phyloP scores from a whole-genome alignment of 2,329 filamentous ascomycete species.

The Penicillium frequentans region DNA sequence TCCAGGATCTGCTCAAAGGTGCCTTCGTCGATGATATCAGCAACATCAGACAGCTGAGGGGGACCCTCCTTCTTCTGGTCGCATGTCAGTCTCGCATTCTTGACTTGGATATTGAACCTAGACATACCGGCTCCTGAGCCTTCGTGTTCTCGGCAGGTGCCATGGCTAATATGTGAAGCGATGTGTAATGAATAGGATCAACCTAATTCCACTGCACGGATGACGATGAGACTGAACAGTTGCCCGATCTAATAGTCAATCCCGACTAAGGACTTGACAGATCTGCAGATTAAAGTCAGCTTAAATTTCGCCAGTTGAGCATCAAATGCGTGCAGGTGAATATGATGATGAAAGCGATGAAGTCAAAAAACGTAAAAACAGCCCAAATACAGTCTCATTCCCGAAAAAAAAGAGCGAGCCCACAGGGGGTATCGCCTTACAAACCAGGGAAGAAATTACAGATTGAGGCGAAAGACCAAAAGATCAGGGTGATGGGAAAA shows the following conservation, averaged over 20 bases:
- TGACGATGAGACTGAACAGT: conserved; percentile 6
- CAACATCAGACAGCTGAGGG: conserved; percentile 61
- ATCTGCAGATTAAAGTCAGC: neutral
- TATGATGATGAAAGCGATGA: neutral
- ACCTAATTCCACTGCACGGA: conserved; percentile 4
- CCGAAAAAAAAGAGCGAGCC: neutral
- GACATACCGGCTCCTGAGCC: conserved; percentile 27
- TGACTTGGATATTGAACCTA: neutral
- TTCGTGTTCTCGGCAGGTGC: conserved; percentile 30
- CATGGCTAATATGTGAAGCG: conserved; percentile 20
- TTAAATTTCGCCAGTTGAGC: neutral
- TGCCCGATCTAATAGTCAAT: conserved; percentile 3
- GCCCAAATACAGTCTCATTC: neutral
- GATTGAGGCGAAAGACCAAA: neutral
- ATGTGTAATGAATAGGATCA: neutral
- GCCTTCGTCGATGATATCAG: conserved; percentile 71
- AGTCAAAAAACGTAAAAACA: neutral
- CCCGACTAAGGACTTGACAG: neutral
- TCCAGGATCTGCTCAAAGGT: conserved; percentile 96
- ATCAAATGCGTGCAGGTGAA: neutral
- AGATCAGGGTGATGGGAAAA: neutral
- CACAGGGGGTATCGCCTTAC: neutral
- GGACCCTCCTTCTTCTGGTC: conserved; percentile 35
- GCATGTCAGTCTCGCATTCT: neutral
- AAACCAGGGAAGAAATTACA: conserved; percentile 4